These are phyloP conservation scores for Trametes versicolor DNA, from an alignment of 1,284 basidiomycete species.

Conservation along the genomic window DNA sequence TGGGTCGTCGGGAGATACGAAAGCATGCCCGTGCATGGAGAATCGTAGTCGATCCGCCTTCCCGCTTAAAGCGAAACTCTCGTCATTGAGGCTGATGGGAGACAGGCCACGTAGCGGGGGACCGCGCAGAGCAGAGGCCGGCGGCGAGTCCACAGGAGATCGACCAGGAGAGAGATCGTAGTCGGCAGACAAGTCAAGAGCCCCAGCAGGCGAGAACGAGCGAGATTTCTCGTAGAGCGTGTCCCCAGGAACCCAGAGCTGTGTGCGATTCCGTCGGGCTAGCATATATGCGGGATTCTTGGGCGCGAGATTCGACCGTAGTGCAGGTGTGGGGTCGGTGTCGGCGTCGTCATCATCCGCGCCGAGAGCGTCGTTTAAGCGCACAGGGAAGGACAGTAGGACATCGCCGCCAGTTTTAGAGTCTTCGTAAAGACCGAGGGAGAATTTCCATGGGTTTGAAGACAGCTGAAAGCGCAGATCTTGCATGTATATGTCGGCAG, in stretches of 20 bases:
- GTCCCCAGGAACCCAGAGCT: not conserved
- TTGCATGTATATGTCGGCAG: conserved; percentile 53
- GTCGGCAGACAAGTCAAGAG: not conserved
- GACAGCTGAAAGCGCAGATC: conserved; percentile 43
- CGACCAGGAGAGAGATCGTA: not conserved
- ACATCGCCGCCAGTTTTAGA: not conserved
- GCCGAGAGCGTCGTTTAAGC: conserved; percentile 3
- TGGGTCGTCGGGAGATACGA: not conserved
- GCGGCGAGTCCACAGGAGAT: conserved; percentile 6
- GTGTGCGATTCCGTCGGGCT: not conserved
- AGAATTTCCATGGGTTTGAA: conserved; percentile 25
- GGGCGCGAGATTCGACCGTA: not conserved
- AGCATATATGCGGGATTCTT: not conserved
- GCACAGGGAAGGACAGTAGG: conserved; percentile 45
- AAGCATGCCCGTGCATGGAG: conserved; percentile 26
- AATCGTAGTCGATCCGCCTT: conserved; percentile 51
- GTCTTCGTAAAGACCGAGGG: conserved; percentile 24
- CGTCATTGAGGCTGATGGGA: conserved; percentile 50
- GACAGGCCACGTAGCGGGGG: conserved; percentile 53
- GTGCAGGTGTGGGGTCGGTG: not conserved
- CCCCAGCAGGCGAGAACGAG: conserved; percentile 4
- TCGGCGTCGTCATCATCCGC: not conserved
- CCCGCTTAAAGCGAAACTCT: conserved; percentile 56
- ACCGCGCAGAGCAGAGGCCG: conserved; percentile 53
- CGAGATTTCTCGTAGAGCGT: not conserved